Evolutionary conservation across 2,329 filamentous ascomycete species (phyloP).

Genomic region (Fusarium palustre): DNA sequence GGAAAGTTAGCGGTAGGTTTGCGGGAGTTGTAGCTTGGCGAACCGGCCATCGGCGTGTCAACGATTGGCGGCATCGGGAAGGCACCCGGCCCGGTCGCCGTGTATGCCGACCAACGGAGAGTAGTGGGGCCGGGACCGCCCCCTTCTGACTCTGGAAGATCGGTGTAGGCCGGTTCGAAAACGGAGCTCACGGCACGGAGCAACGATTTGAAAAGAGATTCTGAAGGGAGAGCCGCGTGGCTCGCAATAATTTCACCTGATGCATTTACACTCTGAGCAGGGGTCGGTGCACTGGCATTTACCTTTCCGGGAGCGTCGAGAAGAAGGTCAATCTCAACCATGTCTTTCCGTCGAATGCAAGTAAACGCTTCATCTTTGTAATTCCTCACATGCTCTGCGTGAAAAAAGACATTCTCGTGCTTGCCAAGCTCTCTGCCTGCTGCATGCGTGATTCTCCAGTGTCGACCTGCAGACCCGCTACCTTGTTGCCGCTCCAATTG

Average conservation of each 20-base stretch:
- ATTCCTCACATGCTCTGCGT: constrained; percentile 79
- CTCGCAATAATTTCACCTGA: constrained; percentile 25
- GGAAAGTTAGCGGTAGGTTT: constrained; percentile 62
- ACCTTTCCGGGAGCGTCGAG: constrained; percentile 45
- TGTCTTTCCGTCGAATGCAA: constrained; percentile 76
- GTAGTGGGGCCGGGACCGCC: constrained; percentile 53
- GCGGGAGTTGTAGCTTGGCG: constrained; percentile 55
- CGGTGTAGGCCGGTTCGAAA: constrained; percentile 52
- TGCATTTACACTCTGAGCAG: constrained; percentile 32
- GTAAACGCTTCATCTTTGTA: constrained; percentile 87
- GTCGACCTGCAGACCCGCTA: constrained; percentile 54
- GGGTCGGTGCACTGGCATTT: constrained; percentile 43
- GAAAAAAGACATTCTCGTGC: constrained; percentile 87
- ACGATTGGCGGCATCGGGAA: constrained; percentile 75
- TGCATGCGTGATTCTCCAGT: constrained; percentile 81
- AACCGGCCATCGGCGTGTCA: constrained; percentile 63
- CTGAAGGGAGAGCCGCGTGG: constrained; percentile 41
- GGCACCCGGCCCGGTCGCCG: constrained; percentile 68
- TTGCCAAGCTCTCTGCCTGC: constrained; percentile 84
- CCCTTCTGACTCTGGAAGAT: constrained; percentile 47
- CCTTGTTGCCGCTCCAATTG: constrained; percentile 74
- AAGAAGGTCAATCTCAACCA: constrained; percentile 78
- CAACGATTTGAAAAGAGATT: constrained; percentile 61
- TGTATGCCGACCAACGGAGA: constrained; percentile 65
- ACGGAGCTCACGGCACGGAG: constrained; percentile 61